A percentile compares a stretch with the other conserved stretches of the same genome.
These are phyloP conservation scores for Boletus sp. DNA, from an alignment of 1,284 basidiomycete species.

Conservation along the genomic window DNA sequence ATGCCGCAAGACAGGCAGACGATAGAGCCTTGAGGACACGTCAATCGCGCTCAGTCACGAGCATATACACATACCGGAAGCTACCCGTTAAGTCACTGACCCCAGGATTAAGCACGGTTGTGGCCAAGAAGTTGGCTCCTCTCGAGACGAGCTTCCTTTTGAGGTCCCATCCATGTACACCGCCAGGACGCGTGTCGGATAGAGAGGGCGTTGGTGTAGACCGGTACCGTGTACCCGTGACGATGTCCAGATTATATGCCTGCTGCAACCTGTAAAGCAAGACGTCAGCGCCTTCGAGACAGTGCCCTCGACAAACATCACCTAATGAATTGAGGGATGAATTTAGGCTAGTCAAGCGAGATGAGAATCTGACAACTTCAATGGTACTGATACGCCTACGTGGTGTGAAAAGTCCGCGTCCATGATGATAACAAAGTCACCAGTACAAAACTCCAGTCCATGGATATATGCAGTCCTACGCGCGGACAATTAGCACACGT, in stretches of 20 bases:
- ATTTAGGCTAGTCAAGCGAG: constrained; percentile 63
- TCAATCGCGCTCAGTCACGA: not conserved
- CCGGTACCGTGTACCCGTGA: constrained; percentile 88
- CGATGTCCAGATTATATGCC: constrained; percentile 80
- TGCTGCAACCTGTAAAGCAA: constrained; percentile 59
- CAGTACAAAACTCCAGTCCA: constrained; percentile 81
- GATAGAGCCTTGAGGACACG: constrained; percentile 64
- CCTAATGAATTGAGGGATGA: constrained; percentile 86
- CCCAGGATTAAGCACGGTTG: constrained; percentile 76
- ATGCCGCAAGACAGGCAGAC: constrained; percentile 68
- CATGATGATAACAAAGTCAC: constrained; percentile 96
- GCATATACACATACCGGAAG: constrained; percentile 58
- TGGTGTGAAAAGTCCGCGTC: constrained; percentile 96
- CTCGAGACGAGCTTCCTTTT: constrained; percentile 82
- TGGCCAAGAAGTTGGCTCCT: constrained; percentile 84
- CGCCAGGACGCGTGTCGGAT: constrained; percentile 59
- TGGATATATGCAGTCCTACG: constrained; percentile 87
- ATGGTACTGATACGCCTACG: constrained; percentile 43
- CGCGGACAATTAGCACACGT: constrained; percentile 3
- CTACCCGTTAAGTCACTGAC: constrained; percentile 86
- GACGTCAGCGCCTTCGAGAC: constrained; percentile 6
- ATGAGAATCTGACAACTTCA: constrained; percentile 8
- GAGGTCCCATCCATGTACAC: constrained; percentile 87
- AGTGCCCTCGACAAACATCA: constrained; percentile 27
- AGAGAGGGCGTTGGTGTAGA: constrained; percentile 51